Base-by-base conservation (phyloP, 2,329 filamentous ascomycete genomes). In the Botrytis deweyae region DNA sequence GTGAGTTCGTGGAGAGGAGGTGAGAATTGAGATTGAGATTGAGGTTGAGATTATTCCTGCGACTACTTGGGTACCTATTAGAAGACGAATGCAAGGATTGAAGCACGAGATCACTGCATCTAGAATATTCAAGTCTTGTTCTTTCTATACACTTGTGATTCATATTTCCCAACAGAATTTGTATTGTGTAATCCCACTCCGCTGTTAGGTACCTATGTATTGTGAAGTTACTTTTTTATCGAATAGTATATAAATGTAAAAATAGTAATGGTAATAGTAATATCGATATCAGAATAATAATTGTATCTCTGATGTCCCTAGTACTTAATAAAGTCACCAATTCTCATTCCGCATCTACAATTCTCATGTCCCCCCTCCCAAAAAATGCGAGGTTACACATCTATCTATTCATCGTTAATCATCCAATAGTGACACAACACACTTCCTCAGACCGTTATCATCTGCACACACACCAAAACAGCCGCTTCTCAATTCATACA, bases 91-190 rank as follows among this genome's bases (percentile, higher is more conserved):
- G 22, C 22, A 10, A 49, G 9, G 25, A 49, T 12, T 25, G 10
- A 49, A 25, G 9, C 9, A 25, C 22, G 3, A 49, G 46, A 10
- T 22, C 46, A 25, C 25, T 25, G 9, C 9, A 25, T 49, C 22
- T 49, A 25, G 9, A 49, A 49, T 25, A 49, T 49, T 49, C 20
- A 25, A 49, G 6, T 22, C 46, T 49, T 46, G 18, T 49, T 49
- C 46, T 49, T 25, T 22, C 20, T 10, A 49, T 4, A 49, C 46
- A 5, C 46, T 25, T 12, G 18, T 49, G 46, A 10, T 12, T 12
- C 9, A 9, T 12, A 12, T 25, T 12, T 4, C 12, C 46, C 1
- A 25, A 25, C 22, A 55, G 0, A 0, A n/a, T 55, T n/a, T n/a
- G 5, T 5, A 16, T 55, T n/a, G 25, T n/a, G 16, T 14, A 16